These are phyloP conservation scores for Mortierella sp. DNA, from an alignment of 371 early-diverging fungal species.

Conservation along the genomic window DNA sequence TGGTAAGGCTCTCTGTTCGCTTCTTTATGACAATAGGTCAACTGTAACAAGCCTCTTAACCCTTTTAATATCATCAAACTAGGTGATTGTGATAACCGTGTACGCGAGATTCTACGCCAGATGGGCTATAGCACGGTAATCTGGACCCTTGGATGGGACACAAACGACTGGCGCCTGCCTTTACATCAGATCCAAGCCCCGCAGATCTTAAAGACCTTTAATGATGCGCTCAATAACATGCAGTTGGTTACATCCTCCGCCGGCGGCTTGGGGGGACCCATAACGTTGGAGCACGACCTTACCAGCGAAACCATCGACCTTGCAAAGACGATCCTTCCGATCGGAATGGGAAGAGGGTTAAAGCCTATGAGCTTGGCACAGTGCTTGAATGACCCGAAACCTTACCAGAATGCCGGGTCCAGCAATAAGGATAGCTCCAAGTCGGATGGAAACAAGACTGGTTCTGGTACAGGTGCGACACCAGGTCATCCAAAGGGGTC, in stretches of 20 bases:
- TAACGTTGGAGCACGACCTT: slow-evolving; percentile 56
- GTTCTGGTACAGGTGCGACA: too few relatives aligned
- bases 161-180: slow-evolving; percentile 56
- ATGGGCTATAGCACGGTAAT: slow-evolving; percentile 61
- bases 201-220: slow-evolving; percentile 31
- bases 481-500: too few relatives aligned
- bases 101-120: slow-evolving; percentile 72
- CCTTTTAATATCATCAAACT: slow-evolving; percentile 2
- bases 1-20: slow-evolving; percentile 28
- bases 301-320: slow-evolving; percentile 25
- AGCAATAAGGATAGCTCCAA: too few relatives aligned
- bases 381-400: slow-evolving; percentile 31
- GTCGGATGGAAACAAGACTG: not conserved
- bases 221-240: slow-evolving; percentile 33
- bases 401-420: slow-evolving; percentile 15
- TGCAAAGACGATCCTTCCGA: slow-evolving; percentile 25
- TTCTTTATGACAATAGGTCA: not conserved
- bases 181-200: slow-evolving; percentile 14
- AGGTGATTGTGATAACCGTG: slow-evolving; percentile 77
- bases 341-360: slow-evolving; percentile 27
- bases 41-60: not conserved
- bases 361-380: slow-evolving; percentile 45
- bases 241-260: slow-evolving; percentile 14
- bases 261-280: slow-evolving; percentile 36
- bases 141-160: slow-evolving; percentile 60